phyloP scores from a whole-genome alignment of 495 filamentous ascomycete species.

The Staphylotrichum tortipilum region DNA sequence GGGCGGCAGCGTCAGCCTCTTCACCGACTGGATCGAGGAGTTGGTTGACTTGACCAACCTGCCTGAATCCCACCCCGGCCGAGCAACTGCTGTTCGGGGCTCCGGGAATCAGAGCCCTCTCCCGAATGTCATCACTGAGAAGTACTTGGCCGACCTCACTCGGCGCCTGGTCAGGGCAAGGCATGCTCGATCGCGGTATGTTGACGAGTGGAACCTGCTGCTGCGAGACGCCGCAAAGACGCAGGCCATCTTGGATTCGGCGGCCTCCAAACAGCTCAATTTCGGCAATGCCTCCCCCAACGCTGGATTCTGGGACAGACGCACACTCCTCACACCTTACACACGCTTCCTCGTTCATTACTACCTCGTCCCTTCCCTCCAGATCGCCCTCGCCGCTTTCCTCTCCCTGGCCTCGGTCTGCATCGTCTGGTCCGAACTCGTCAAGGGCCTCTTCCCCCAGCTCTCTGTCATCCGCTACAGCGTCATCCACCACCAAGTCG shows the following conservation, averaged over 20 bases:
- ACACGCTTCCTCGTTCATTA: constrained; percentile 71
- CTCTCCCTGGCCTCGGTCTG: constrained; percentile 66
- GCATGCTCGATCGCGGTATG: constrained; percentile 72
- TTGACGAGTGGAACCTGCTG: constrained; percentile 76
- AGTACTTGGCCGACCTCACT: constrained; percentile 84
- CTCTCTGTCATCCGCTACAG: constrained; percentile 78
- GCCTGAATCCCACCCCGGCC: constrained; percentile 50
- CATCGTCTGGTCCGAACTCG: constrained; percentile 85
- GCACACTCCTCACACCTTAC: constrained; percentile 68
- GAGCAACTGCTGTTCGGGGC: constrained; percentile 29
- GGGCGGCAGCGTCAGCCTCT: constrained; percentile 68
- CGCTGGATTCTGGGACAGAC: constrained; percentile 44
- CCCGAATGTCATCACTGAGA: constrained; percentile 82
- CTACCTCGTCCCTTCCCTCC: constrained; percentile 56
- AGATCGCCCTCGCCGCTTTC: constrained; percentile 51
- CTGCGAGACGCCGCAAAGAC: constrained; percentile 61
- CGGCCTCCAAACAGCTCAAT: constrained; percentile 68
- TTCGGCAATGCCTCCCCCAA: constrained; percentile 53
- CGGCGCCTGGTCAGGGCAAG: constrained; percentile 68
- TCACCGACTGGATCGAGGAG: constrained; percentile 91
- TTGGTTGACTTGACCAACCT: constrained; percentile 64
- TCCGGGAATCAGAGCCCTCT: constrained; percentile 35
- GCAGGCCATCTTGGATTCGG: constrained; percentile 79
- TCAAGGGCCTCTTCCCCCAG: constrained; percentile 65
- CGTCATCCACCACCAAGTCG: constrained; percentile 66